Evolutionary conservation across 148 eudicot genomes (phyloP), one percentile per base, ranked within the genome.

Genomic region (Beta vulgaris): DNA sequence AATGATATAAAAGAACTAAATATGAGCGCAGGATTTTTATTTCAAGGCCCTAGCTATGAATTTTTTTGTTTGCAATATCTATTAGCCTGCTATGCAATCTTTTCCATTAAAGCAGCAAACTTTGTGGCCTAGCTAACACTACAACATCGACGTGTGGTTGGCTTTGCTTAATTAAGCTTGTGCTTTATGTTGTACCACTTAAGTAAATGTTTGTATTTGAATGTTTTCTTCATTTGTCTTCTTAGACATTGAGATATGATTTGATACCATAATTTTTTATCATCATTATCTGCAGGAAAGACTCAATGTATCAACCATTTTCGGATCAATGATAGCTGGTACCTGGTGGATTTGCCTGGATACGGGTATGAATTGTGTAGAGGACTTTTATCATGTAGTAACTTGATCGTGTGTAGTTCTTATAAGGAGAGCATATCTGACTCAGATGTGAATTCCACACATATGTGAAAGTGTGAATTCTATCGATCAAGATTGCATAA

Each of bases 271-370:
- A 25, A 16, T 49, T 9, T 23, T 25, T 35, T 25, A 36, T 62
- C n/a, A 26, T 61, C 43, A 29, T 69, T 54, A 32, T 74, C 73
- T 87, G 85, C 88, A 95, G 99, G 99, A 79, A 95, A 95, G 79
- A 95, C 99, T 75, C 99, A 95, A 76, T 95, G 93, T 73, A 95
- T 95, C 86, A 95, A 95, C 85, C 99, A 95, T 83, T 95, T 95
- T 77, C 89, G 89, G 61, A 84, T 95, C 57, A 92, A 95, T 78
- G 92, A 90, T 68, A 91, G 97, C 85, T 95, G 99, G 99, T 91
- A 87, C 84, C 85, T 95, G 59, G 99, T 92, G 72, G 99, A 95
- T 84, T 86, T 95, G 82, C 99, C 99, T 44, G 99, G 99, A 84
- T 95, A 90, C 72, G 99, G 99, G 99, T 95, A 95, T 75, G 87